phyloP scores from a whole-genome alignment of 495 filamentous ascomycete species.

The Xylaria bambusicola region DNA sequence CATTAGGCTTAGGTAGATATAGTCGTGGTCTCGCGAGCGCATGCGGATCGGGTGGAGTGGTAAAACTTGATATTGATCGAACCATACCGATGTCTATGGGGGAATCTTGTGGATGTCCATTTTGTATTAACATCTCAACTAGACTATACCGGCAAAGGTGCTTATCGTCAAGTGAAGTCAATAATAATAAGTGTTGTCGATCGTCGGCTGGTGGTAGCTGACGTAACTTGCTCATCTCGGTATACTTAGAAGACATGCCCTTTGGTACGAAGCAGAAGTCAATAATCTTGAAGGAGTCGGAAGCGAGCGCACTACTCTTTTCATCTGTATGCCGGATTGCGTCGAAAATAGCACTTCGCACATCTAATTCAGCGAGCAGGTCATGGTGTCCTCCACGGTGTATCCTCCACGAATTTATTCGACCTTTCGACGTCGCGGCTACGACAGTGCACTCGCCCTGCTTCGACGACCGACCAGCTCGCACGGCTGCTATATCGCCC shows the following conservation, averaged over 20 bases:
- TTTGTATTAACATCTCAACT: conserved; percentile 45
- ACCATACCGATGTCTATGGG: conserved; percentile 51
- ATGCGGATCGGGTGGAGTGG: conserved; percentile 42
- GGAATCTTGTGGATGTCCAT: conserved; percentile 26
- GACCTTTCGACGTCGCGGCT: conserved; percentile 70
- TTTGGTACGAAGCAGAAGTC: conserved; percentile 52
- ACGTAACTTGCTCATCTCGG: conserved; percentile 44
- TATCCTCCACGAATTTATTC: conserved; percentile 81
- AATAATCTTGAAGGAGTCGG: conserved; percentile 49
- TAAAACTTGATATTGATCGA: conserved; percentile 65
- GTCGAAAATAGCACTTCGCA: conserved; percentile 36
- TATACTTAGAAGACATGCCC: conserved; percentile 42
- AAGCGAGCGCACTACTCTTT: conserved; percentile 19
- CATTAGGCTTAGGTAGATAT: conserved; percentile 72
- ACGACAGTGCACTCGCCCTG: conserved; percentile 85
- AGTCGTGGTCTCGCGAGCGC: conserved; percentile 61
- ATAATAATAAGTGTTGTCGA: conserved; percentile 47
- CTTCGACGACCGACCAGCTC: conserved; percentile 64
- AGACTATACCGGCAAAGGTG: conserved; percentile 42
- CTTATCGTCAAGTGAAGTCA: conserved; percentile 39
- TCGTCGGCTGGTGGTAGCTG: conserved; percentile 42
- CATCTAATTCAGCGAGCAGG: conserved; percentile 49
- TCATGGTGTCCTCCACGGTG: conserved; percentile 75
- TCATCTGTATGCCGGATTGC: conserved; percentile 38
- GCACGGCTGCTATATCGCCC: conserved; percentile 76